Evolutionary conservation across 1,139 yeast species (phyloP), one percentile per base, ranked within the genome.

Genomic region (Schwanniomyces etchellsii): DNA sequence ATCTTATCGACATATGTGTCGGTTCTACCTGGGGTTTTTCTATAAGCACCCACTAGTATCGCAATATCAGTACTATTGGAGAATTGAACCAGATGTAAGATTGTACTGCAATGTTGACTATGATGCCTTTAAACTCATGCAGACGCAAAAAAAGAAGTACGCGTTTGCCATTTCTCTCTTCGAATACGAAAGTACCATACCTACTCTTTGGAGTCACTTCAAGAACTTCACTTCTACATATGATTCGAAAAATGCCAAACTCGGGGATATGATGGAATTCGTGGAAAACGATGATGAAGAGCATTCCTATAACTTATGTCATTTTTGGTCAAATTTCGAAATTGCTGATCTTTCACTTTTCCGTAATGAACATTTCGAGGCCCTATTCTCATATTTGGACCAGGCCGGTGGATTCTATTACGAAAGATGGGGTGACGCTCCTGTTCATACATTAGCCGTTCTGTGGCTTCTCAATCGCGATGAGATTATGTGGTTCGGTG

Each of bases 381-480:
- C 39, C 3, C 52, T 46, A 30, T 61, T 61, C 32, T 34, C 48
- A 7, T 48, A 39, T 30, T 43, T 61, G 29, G 67, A 61, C 38
- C 14, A 24, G 5, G 32, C 42, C 3, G 68, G 67, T 1, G 67
- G 68, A 13, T 60, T 61, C 35, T 61, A 39, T 38, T 61, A 62
- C 36, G 67, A 61, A 38, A 40, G 68, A 27, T 62, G 69, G 69
- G 68, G 68, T 4, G 69, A 61, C 39, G 69, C 67, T 1, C 68
- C 69, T 0, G 44, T 62, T 7, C 67, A 60, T 38, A 40, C 63
- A 1, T 39, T 61, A 21, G 63, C 54, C 3, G 42, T 57, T 10
- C 48, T 55, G 26, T 34, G 50, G 24, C 45, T 55, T 27, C 38
- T 59, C 24, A 28, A 39, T 10, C 48, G 45, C 16, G 29, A 35